Base-by-base conservation (phyloP, 2,329 filamentous ascomycete genomes). In the Teratosphaeria nubilosa region DNA sequence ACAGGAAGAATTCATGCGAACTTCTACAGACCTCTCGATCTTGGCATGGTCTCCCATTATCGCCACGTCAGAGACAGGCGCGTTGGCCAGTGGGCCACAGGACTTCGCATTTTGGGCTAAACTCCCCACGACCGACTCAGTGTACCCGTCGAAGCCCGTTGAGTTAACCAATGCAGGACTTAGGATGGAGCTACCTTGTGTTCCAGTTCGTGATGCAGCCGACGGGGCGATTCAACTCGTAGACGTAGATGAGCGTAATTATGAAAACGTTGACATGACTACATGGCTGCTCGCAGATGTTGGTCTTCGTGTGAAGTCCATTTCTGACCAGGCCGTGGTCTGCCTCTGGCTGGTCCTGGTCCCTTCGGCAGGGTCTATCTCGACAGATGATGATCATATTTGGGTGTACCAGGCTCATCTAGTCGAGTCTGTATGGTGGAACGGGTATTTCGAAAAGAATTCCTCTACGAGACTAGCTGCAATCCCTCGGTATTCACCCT, bases 11-110 rank as follows among this genome's bases (percentile, higher is more conserved):
- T 61, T 61, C 16, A 56, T 64, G 9, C 57, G 30, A 22, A 37
- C 20, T 22, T 59, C 61, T 7, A 51, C 56, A 13, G 64, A 68
- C 48, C 52, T 65, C 32, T 57, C 54, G 20, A 59, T 65, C 25
- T 65, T 66, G 31, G 61, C 59, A 5, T 67, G 64, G 64, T 13
- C 13, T 11, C 34, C 34, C 34, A 14, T 5, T 16, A 5, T 14
- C 11, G 6, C 27, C 27, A 6, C 27, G 4, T 27, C 27, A 6
- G 5, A 2, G 14, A 14, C 11, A 2, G 34, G 11, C 5, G 34
- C 34, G 10, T 11, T 37, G 13, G 34, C 34, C 14, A 5, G 5
- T 2, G 11, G 11, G 16, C 34, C 34, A 4, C 1, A 3, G 13
- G 6, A 14, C 34, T 37, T 37, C 16, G 34, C 6, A 11, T 37